A percentile compares a stretch with the other conserved stretches of the same genome.
phyloP scores from a whole-genome alignment of 2,329 filamentous ascomycete species.

The Talaromyces verruculosus region DNA sequence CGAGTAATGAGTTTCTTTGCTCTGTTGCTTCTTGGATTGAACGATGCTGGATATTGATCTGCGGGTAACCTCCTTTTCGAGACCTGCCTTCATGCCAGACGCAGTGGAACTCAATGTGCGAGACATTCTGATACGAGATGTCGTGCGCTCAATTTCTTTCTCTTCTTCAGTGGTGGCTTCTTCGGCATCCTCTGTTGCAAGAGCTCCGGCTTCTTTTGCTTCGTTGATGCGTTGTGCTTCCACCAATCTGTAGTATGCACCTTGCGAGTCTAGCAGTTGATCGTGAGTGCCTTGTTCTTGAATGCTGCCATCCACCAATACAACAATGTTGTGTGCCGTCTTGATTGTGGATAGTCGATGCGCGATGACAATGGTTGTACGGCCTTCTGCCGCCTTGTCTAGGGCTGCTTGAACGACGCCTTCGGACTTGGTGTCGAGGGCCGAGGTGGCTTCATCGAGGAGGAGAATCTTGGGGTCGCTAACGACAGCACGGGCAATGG shows the following conservation, averaged over 20 bases:
- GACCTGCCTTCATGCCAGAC: conserved; percentile 18
- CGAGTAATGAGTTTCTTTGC: conserved; percentile 57
- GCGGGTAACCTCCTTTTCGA: conserved; percentile 49
- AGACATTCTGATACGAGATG: conserved; percentile 25
- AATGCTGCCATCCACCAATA: conserved; percentile 82
- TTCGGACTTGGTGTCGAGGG: conserved; percentile 91
- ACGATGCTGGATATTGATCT: conserved; percentile 67
- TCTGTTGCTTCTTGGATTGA: conserved; percentile 57
- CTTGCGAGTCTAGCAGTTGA: conserved; percentile 66
- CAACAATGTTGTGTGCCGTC: conserved; percentile 92
- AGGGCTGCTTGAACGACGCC: conserved; percentile 91
- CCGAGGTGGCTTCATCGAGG: conserved; percentile 91
- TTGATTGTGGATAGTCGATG: conserved; percentile 94
- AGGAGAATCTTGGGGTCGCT: conserved; percentile 89
- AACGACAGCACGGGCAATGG: conserved; percentile 86
- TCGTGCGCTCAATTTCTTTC: conserved; percentile 38
- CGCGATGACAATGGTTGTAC: conserved; percentile 94
- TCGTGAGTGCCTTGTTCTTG: conserved; percentile 90
- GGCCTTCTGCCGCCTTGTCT: conserved; percentile 77
- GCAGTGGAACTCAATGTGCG: conserved; percentile 33
- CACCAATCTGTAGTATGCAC: conserved; percentile 81
- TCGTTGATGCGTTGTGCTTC: conserved; percentile 79
- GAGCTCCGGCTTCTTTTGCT: conserved; percentile 44
- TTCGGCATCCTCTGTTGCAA: conserved; percentile 31
- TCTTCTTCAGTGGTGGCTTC: conserved; percentile 32